A percentile compares a stretch with the other conserved stretches of the same genome.
phyloP scores from a whole-genome alignment of 768 basidiomycete species.

The Suillus spraguei region DNA sequence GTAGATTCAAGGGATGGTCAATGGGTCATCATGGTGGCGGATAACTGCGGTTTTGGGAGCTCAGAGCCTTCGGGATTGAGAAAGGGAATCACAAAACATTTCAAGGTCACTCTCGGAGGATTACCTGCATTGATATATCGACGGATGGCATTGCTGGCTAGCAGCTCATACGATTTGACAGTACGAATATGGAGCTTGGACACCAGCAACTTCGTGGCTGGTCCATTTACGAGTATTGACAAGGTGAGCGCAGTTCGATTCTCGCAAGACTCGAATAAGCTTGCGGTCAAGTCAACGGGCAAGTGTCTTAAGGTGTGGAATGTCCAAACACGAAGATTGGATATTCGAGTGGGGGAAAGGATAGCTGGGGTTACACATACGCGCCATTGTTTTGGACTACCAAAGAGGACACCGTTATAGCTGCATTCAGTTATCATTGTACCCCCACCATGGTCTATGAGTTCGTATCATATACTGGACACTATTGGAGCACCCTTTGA shows the following conservation, averaged over 20 bases:
- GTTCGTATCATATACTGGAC: not conserved
- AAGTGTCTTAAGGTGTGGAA: not conserved
- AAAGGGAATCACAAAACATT: not conserved
- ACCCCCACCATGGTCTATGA: not conserved
- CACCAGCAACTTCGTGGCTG: not conserved
- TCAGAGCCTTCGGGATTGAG: not conserved
- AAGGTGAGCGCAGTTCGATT: not conserved
- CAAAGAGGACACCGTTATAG: not conserved
- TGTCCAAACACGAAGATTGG: not conserved
- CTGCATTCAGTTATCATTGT: not conserved
- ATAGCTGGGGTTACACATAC: too few relatives aligned
- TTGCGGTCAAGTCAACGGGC: not conserved
- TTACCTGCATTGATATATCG: not conserved
- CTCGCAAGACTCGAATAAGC: not conserved
- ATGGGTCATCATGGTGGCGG: not conserved
- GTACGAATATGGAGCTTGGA: not conserved
- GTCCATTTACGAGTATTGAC: not conserved
- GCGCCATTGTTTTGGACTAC: not conserved
- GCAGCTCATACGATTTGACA: not conserved
- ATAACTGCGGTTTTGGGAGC: not conserved
- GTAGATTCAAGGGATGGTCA: not conserved
- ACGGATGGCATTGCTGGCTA: not conserved
- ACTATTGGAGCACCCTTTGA: not conserved
- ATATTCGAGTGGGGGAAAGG: not conserved
- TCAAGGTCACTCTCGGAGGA: not conserved